phyloP scores from a whole-genome alignment of 2,329 filamentous ascomycete genomes.

The Curvularia hawaiiensis region DNA sequence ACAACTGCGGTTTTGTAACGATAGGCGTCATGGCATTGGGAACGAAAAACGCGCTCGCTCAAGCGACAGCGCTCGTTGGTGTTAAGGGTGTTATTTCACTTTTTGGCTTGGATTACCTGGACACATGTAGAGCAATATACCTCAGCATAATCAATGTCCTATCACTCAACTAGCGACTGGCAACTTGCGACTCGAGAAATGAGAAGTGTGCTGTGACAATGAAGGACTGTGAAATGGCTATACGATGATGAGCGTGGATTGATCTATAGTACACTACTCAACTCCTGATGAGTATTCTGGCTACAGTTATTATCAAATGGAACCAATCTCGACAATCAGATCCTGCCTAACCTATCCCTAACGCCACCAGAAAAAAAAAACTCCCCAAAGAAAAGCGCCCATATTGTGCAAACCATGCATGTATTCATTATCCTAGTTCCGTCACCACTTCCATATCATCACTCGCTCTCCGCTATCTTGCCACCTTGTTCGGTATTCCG shows the following conservation, averaged over 20 bases:
- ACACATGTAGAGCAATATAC: background rate
- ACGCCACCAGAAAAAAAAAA: background rate
- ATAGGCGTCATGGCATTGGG: slow-evolving; percentile 16
- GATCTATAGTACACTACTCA: background rate
- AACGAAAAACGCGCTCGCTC: slow-evolving; percentile 11
- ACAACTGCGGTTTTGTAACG: slow-evolving; percentile 15
- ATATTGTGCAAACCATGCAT: background rate
- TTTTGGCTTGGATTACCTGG: slow-evolving; percentile 6
- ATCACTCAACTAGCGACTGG: background rate
- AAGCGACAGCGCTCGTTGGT: slow-evolving; percentile 14
- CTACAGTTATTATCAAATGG: background rate
- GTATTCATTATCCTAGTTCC: background rate
- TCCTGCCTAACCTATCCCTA: background rate
- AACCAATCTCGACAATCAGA: no score
- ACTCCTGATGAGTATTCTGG: background rate
- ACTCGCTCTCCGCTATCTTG: background rate
- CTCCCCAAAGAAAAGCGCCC: background rate
- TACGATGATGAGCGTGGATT: background rate
- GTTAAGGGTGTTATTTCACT: slow-evolving; percentile 8
- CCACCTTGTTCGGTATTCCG: background rate
- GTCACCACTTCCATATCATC: background rate
- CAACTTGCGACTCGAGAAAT: background rate
- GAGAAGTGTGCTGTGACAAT: background rate
- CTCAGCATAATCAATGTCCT: background rate
- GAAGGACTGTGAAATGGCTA: background rate